Conservation (phyloP, 495 filamentous ascomycete genomes). For the Trypethelium eluteriae region DNA sequence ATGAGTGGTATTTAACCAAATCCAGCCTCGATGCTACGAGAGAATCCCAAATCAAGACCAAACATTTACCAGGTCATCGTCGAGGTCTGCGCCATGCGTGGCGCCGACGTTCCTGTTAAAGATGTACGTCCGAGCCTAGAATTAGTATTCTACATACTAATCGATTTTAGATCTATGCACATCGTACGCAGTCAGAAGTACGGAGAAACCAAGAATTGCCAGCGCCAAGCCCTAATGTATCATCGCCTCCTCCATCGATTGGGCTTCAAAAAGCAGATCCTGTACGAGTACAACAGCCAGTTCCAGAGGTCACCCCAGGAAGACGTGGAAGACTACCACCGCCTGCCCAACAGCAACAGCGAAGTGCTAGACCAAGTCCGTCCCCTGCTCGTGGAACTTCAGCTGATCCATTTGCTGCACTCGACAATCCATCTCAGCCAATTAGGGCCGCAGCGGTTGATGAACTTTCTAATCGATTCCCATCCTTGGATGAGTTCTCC, state of each 20-base stretch:
- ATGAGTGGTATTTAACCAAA: neutral
- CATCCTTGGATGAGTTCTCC: slow-evolving; percentile 87
- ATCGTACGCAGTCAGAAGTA: slow-evolving; percentile 55
- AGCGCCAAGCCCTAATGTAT: slow-evolving; percentile 42
- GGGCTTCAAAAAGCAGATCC: slow-evolving; percentile 60
- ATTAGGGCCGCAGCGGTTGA: slow-evolving; percentile 50
- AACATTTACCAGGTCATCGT: slow-evolving; percentile 89
- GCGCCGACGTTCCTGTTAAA: slow-evolving; percentile 78
- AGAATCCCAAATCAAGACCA: slow-evolving; percentile 71
- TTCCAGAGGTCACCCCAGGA: slow-evolving; percentile 94
- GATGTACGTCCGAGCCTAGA: slow-evolving; percentile 56
- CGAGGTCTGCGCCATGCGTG: slow-evolving; percentile 82
- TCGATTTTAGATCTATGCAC: slow-evolving; percentile 67
- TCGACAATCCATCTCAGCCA: slow-evolving; percentile 56
- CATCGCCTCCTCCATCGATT: slow-evolving; percentile 46
- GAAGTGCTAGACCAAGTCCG: slow-evolving; percentile 55
- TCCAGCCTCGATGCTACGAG: slow-evolving; percentile 80
- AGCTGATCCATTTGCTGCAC: slow-evolving; percentile 82
- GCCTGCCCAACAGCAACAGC: slow-evolving; percentile 32
- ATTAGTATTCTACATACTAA: slow-evolving; percentile 21
- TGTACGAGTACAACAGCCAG: slow-evolving; percentile 54
- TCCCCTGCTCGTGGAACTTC: slow-evolving; percentile 64
- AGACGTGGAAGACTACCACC: slow-evolving; percentile 73
- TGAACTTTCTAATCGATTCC: slow-evolving; percentile 78
- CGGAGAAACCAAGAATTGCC: slow-evolving; percentile 57